These are phyloP conservation scores for Ilex asprella DNA, from an alignment of 257 asterid genomes.

Conservation along the genomic window DNA sequence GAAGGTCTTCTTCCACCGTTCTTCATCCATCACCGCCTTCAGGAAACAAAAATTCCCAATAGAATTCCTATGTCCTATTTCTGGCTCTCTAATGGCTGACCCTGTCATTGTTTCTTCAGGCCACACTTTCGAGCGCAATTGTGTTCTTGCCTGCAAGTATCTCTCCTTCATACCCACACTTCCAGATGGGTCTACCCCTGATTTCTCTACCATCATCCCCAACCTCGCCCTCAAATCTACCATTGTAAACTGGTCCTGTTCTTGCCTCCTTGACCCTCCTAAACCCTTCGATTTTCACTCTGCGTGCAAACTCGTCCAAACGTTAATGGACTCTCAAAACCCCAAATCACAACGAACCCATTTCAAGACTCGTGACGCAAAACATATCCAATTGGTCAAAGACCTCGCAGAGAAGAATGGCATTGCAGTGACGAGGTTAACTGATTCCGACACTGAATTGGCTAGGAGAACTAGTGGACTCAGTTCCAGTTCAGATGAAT, in stretches of 20 bases:
- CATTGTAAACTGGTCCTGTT: constrained; percentile 64
- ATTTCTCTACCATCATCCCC: constrained; percentile 74
- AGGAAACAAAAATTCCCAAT: constrained; percentile 31
- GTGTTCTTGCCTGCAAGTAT: constrained; percentile 61
- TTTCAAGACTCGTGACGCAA: background rate
- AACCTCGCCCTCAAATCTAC: constrained; percentile 77
- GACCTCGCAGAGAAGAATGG: no score
- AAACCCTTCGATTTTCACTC: constrained; percentile 47
- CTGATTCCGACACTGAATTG: no score
- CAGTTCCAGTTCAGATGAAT: constrained; percentile 28
- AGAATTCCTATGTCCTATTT: constrained; percentile 74
- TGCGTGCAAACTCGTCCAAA: constrained; percentile 54
- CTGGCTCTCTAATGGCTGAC: constrained; percentile 76
- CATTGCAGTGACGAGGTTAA: no score
- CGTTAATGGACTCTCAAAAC: constrained; percentile 14
- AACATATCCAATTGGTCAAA: no score
- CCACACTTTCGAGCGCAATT: constrained; percentile 81
- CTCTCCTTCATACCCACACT: constrained; percentile 56
- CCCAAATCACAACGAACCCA: background rate
- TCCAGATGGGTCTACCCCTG: constrained; percentile 38
- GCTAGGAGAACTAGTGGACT: no score
- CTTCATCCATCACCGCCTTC: constrained; percentile 23
- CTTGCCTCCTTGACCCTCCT: constrained; percentile 42
- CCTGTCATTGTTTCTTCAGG: constrained; percentile 86
- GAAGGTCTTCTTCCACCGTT: constrained; percentile 60